Evolutionary conservation across 2,329 filamentous ascomycete genomes (phyloP), one percentile per base, ranked within the genome.

Genomic region (Ascochyta rabiei): DNA sequence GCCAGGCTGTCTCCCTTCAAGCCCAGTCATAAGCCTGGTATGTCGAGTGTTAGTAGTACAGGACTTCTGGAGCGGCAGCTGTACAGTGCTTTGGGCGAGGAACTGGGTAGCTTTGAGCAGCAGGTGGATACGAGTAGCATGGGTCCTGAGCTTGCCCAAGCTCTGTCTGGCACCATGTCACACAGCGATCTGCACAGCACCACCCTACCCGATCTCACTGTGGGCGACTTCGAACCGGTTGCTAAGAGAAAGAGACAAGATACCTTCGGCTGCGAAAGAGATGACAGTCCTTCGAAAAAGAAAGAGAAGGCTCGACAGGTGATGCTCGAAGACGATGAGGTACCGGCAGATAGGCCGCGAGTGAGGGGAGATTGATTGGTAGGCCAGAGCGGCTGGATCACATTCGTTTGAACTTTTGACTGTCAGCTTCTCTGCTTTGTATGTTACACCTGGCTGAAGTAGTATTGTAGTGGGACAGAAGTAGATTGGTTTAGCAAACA

Each of bases 21-120:
- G n/a, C 54, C 63, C 10, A 56, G 52, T 10, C 70, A 72, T 48
- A 67, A 64, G 24, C 48, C 61, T 21, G 60, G 59, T 1, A 62
- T 65, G 53, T 67, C 64, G n/a, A 69, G 66, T 48, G 59, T 70
- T 26, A 70, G 71, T 33, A 71, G 69, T 43, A 69, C 67, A 0
- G 59, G 48, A 4, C 63, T 63, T 16, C 42, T 74, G 0, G 71
- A 73, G 60, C 52, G 57, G 34, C 60, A 70, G 34, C 53, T 72
- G 2, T 72, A 61, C 45, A 70, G 62, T 57, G 71, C 71, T 13
- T 48, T 74, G 6, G 70, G 70, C 1, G 70, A 72, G 5, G 69
- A 71, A 35, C 48, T 72, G 3, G 60, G 59, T n/a, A 56, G 59
- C 26, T 68, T 70, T 15, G 58, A 70, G 16, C 53, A 60, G 3